Base-by-base conservation (phyloP, 352 stramenopile genomes). In the Plasmopara muralis region DNA sequence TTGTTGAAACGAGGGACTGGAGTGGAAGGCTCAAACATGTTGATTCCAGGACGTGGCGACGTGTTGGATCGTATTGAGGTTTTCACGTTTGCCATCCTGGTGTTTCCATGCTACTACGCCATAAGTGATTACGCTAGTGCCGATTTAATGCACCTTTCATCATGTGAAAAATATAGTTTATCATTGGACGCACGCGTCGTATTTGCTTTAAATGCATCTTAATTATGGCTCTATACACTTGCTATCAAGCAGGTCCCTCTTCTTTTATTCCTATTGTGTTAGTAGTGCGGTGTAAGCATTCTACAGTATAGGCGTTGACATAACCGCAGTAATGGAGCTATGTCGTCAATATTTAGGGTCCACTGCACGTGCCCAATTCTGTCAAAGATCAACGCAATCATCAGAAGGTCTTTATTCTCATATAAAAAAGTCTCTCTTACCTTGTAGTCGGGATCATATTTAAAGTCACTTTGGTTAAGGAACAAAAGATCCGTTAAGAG, bases 21-120 rank as follows among this genome's bases (percentile, higher is more conserved):
- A 0, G 72, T 98, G 25, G 98, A 98, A 57, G 92, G 98, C 62
- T 97, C 95, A 40, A 93, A 93, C 13, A 79, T 85, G 50, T 65
- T 98, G 3, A 95, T 98, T 55, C 95, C 95, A 6, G 95, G 96
- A 50, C 94, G 98, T 60, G 95, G 95, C 15, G 95, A 93, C 9
- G 83, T 98, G 2, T 69, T 98, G 34, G 93, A 98, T 57, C 83
- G 93, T 16, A 89, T 98, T 16, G 94, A 98, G 56, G 95, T 88
- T 15, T 95, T 97, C 42, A 95, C 98, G 56, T 98, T 98, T 51
- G 66, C 76, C 4, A 74, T 74, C 14, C 53, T 86, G 13, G 66
- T 89, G 6, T 89, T 89, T 47, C 66, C 75, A 5, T 47, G 75
- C 7, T 86, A 86, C 45, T 82, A 75, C 49, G 60, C 63, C 1